Base-by-base conservation (phyloP, 2,329 filamentous ascomycete species). In the Blastomyces emzantsi region DNA sequence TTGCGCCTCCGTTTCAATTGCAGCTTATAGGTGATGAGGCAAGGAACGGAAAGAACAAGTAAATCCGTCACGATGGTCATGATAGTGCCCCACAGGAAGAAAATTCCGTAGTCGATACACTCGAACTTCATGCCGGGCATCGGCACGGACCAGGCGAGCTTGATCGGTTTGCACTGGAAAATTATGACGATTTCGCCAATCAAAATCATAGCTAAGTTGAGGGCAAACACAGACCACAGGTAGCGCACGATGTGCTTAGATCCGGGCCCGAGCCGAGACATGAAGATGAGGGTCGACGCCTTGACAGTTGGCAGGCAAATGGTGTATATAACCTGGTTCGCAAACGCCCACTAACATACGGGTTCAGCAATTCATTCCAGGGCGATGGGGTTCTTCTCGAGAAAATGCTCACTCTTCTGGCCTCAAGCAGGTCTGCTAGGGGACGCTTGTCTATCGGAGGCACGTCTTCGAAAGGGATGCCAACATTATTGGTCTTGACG, bases 51-150 rank as follows among this genome's bases (percentile, higher is more conserved):
- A 2, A 75, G 60, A 1, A 75, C 70, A 45, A 74, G 62, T 1
- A 72, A 17, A 36, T 75, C 73, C 2, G 73, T 74, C 61, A 74
- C 68, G n/a, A 75, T 66, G 43, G 72, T 70, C 0, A 71, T 56
- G 3, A 67, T 69, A 1, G 69, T 71, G 0, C 68, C 71, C 2
- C 68, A 67, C 1, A 74, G 55, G 69, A 30, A 73, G 60, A 74
- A 73, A 1, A 62, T 67, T 17, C 66, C 68, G 45, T 70, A 69
- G n/a, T 72, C 62, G 47, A 74, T 69, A 54, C 72, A 75, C n/a
- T 63, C 68, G 45, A 49, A 49, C 4, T 22, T 25, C 45, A 49
- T 25, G 0, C 70, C 69, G 15, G 64, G 65, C 19, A 64, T 64
- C n/a, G 62, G 28, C 47, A 70, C 68, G 22, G 64, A 61, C 1